A percentile compares a stretch with the other conserved stretches of the same genome.
These are phyloP conservation scores for Euphorbia schlechtendalii DNA, from an alignment of 441 rosid species.

Conservation along the genomic window DNA sequence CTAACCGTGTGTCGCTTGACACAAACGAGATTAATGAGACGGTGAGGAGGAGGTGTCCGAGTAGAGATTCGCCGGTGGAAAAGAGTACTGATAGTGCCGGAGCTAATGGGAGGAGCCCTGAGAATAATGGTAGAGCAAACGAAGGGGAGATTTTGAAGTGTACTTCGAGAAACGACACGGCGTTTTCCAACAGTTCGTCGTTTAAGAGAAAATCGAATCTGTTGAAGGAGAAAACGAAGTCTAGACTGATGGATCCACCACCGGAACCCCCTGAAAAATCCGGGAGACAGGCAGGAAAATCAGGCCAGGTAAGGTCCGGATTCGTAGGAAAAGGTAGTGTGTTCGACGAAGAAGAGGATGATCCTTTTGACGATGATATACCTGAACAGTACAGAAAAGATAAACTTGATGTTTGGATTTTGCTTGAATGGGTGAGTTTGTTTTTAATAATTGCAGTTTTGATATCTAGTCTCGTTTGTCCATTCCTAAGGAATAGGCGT, in stretches of 20 bases:
- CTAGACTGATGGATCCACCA: conserved; percentile 51
- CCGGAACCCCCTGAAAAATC: conserved; percentile 35
- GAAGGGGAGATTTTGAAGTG: conserved; percentile 27
- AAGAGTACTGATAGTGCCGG: conserved; percentile 9
- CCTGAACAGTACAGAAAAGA: conserved; percentile 46
- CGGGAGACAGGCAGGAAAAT: conserved; percentile 30
- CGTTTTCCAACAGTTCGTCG: conserved; percentile 31
- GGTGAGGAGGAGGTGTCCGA: conserved; percentile 18
- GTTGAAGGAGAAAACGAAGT: conserved; percentile 38
- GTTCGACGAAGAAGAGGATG: conserved; percentile 50
- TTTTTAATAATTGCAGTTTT: conserved; percentile 40
- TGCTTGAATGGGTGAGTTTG: conserved; percentile 67
- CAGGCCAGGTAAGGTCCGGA: conserved; percentile 49
- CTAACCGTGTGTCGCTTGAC: conserved; percentile 29
- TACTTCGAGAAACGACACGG: conserved; percentile 28
- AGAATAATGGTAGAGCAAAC: background rate
- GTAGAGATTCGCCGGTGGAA: conserved; percentile 11
- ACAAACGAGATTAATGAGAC: conserved; percentile 22
- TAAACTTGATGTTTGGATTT: conserved; percentile 28
- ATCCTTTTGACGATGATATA: conserved; percentile 52
- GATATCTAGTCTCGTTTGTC: conserved; percentile 31
- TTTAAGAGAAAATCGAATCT: conserved; percentile 30
- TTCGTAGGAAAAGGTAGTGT: conserved; percentile 31
- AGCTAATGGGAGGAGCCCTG: conserved; percentile 9
- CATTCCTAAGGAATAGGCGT: conserved; percentile 19